Conservation (phyloP, 768 basidiomycete genomes). For the Pleurotus cornucopiae region DNA sequence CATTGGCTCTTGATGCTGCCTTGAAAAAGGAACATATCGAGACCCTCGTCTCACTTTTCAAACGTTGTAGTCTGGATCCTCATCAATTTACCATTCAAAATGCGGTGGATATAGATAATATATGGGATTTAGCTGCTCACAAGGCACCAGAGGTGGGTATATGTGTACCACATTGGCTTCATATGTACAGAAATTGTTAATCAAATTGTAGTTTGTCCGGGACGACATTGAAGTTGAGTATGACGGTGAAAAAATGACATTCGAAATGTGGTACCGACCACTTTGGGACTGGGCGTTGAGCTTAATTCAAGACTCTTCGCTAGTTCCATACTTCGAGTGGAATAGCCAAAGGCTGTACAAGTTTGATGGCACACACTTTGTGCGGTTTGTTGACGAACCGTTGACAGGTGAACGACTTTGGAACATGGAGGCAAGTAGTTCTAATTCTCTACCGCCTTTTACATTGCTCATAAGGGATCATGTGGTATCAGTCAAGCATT, state of each 20-base stretch:
- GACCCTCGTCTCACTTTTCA: constrained; percentile 15
- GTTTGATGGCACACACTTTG: constrained; percentile 20
- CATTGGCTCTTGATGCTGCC: constrained; percentile 17
- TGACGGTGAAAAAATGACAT: constrained; percentile 11
- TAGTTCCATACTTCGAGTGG: constrained; percentile 22
- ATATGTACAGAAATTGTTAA: neutral
- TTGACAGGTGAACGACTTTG: constrained; percentile 33
- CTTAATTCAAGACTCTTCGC: constrained; percentile 20
- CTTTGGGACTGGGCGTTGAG: constrained; percentile 24
- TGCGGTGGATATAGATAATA: constrained; percentile 9
- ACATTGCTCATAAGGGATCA: too few relatives aligned
- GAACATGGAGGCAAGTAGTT: constrained; percentile 27
- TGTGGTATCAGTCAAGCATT: constrained; percentile 11
- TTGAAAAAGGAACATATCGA: constrained; percentile 16
- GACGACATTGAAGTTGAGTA: constrained; percentile 16
- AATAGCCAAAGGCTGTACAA: constrained; percentile 25
- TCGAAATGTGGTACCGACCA: constrained; percentile 16
- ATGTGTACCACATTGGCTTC: neutral
- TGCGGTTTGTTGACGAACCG: constrained; percentile 29
- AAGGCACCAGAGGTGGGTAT: constrained; percentile 8
- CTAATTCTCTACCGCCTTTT: neutral
- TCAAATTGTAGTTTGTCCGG: constrained; percentile 14
- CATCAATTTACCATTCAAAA: constrained; percentile 14
- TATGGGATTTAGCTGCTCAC: constrained; percentile 15
- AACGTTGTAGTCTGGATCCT: neutral